Percentiles rank a stretch among this genome's conserved stretches.
Conservation (phyloP, 163 green algal genomes). For the Chlorella variabilis region DNA sequence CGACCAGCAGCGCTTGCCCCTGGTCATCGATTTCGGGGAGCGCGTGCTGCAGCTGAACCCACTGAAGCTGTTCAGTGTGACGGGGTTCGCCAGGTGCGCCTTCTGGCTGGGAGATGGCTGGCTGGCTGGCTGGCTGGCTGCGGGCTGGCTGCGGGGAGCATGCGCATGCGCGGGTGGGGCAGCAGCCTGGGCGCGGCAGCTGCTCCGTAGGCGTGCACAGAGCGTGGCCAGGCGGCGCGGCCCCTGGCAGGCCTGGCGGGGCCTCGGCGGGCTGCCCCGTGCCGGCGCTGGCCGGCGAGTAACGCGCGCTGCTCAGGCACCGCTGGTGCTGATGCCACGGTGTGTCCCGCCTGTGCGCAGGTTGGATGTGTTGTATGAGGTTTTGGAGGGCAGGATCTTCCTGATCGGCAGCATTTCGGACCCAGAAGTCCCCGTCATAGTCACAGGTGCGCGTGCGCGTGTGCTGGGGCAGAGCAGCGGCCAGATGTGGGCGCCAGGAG, state of each 20-base stretch:
- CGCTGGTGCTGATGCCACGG: no score
- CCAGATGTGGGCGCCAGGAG: no score
- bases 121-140: background rate
- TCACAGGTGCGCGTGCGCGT: background rate
- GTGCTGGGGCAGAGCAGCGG: no score
- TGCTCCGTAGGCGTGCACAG: no score
- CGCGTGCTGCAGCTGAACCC: slow-evolving; percentile 18
- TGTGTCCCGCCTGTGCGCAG: background rate
- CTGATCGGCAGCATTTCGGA: background rate
- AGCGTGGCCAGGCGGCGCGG: no score
- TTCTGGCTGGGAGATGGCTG: background rate
- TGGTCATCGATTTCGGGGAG: slow-evolving; percentile 4
- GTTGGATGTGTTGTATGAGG: slow-evolving; percentile 8
- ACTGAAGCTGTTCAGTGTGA: background rate
- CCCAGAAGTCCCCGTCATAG: background rate
- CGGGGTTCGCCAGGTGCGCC: background rate
- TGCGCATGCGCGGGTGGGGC: no score
- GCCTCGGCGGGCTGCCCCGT: no score
- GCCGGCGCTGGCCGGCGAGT: no score
- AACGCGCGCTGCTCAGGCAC: no score
- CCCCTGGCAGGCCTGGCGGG: no score
- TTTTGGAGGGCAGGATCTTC: background rate
- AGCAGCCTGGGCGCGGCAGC: no score
- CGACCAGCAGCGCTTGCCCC: background rate
- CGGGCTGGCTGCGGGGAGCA: no score